These are phyloP conservation scores for Laetiporus sulphureus DNA, from an alignment of 1,284 basidiomycete genomes.

Conservation along the genomic window DNA sequence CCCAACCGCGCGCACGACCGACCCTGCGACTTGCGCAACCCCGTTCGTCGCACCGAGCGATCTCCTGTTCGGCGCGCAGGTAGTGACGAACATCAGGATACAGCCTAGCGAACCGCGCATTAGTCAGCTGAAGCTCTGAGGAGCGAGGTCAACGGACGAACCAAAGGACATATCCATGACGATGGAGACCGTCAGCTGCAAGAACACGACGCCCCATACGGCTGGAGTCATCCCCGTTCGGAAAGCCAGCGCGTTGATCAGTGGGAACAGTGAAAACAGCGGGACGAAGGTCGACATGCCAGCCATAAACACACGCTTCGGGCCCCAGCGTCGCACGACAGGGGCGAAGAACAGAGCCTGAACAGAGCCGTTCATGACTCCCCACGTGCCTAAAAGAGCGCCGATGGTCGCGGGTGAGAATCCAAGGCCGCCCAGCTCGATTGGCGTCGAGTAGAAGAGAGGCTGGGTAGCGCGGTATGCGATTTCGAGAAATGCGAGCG, in stretches of 20 bases:
- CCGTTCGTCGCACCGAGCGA: slow-evolving; percentile 75
- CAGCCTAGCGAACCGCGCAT: slow-evolving; percentile 15
- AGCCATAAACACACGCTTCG: slow-evolving; percentile 45
- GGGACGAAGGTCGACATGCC: slow-evolving; percentile 45
- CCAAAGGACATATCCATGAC: slow-evolving; percentile 30
- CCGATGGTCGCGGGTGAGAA: slow-evolving; percentile 55
- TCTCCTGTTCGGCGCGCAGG: slow-evolving; percentile 48
- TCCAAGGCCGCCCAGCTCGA: slow-evolving; percentile 58
- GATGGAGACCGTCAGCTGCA: slow-evolving; percentile 25
- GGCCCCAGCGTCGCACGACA: slow-evolving; percentile 46
- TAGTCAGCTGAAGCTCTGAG: slow-evolving; percentile 2
- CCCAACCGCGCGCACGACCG: slow-evolving; percentile 56
- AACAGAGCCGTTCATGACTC: slow-evolving; percentile 52
- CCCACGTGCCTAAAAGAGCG: slow-evolving; percentile 45
- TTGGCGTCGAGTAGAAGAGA: slow-evolving; percentile 60
- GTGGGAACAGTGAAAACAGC: slow-evolving; percentile 47
- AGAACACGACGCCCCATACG: slow-evolving; percentile 25
- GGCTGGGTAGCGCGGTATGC: slow-evolving; percentile 58
- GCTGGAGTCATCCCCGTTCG: slow-evolving; percentile 10
- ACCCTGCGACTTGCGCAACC: slow-evolving; percentile 24
- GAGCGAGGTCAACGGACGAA: slow-evolving; percentile 15
- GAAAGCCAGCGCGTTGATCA: slow-evolving; percentile 37
- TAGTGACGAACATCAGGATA: slow-evolving; percentile 41
- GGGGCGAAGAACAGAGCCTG: slow-evolving; percentile 55
- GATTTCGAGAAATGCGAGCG: slow-evolving; percentile 59